Conservation (phyloP, 371 early-diverging fungal genomes). For the Haplosporangium sp. region DNA sequence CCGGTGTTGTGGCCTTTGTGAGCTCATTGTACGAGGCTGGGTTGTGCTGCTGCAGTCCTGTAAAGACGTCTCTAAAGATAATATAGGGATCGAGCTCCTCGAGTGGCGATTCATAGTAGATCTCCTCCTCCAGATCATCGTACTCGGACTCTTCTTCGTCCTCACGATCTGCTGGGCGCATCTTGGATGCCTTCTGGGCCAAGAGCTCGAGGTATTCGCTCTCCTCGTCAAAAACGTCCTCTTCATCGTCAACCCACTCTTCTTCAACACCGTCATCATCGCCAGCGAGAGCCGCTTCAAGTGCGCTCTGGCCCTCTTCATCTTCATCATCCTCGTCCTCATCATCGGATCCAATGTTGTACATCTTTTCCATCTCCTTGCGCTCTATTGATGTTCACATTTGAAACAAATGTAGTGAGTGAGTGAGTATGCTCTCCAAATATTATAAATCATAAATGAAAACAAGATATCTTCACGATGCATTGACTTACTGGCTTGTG, state of each 20-base stretch:
- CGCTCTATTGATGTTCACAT: slow-evolving; percentile 61
- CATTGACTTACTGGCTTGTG: slow-evolving; percentile 74
- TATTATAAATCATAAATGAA: not conserved
- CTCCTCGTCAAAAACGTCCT: slow-evolving; percentile 70
- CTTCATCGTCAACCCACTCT: slow-evolving; percentile 62
- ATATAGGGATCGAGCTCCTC: slow-evolving; percentile 87
- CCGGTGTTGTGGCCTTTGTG: slow-evolving; percentile 60
- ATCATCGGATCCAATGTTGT: slow-evolving; percentile 73
- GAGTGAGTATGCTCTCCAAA: too few relatives aligned
- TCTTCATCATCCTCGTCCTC: slow-evolving; percentile 68
- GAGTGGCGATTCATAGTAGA: slow-evolving; percentile 83
- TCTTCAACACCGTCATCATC: slow-evolving; percentile 68
- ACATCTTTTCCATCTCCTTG: slow-evolving; percentile 70
- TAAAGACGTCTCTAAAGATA: slow-evolving; percentile 69
- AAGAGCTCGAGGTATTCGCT: slow-evolving; percentile 73
- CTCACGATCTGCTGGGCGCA: slow-evolving; percentile 39
- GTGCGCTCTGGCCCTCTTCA: slow-evolving; percentile 63
- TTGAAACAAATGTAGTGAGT: not conserved
- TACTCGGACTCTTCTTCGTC: slow-evolving; percentile 75
- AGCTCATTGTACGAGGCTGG: slow-evolving; percentile 62
- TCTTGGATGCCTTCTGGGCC: slow-evolving; percentile 67
- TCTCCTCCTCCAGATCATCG: slow-evolving; percentile 73
- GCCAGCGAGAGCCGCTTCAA: slow-evolving; percentile 52
- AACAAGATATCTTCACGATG: not conserved
- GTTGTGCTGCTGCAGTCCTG: slow-evolving; percentile 60